Base-by-base conservation (phyloP, 176 grass and related monocot genomes). In the Cenchrus fungigraminus region DNA sequence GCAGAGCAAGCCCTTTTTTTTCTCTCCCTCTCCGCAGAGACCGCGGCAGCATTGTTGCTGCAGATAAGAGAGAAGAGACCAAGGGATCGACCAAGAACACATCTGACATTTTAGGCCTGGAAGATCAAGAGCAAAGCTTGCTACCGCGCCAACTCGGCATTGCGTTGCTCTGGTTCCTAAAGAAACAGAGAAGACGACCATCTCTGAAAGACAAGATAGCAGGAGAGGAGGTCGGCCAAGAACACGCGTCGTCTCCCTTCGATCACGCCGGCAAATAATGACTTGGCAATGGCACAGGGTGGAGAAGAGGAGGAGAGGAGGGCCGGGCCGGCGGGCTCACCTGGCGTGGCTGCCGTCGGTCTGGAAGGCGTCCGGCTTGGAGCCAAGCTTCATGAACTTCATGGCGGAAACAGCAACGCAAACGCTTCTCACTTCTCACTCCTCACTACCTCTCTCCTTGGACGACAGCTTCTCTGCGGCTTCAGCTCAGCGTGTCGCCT, bases 331-430 rank as follows among this genome's bases (percentile, higher is more conserved):
- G 3, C 2, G 1, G 20, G 9, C 62, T 79, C 74, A 95, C 93
- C 93, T 92, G 76, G 86, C 79, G 83, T 88, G 86, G 80, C 40
- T 59, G 65, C 83, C 90, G 71, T 92, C 86, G 46, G 88, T 86
- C 68, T 88, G 87, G 86, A 95, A 95, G 67, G 90, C 80, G 69
- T 95, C 93, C 52, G 88, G 88, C 90, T 95, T 95, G 85, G 93
- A 95, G 54, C 93, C 93, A 50, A 95, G 93, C 86, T 92, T 95
- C 93, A 95, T 95, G 84, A 90, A 92, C 90, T 95, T 95, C 93
- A 95, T 95, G 81, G 54, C 52, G 84, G 29, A 15, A 46, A 32
- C 3, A 4, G 52, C 52, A 8, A 1, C 14, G 25, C 22, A 7
- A 12, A 40, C 37, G 37, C 37, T 40, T 40, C 37, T 34, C 34